Evolutionary conservation across 371 early-diverging fungal species (phyloP).

Genomic region (Actinomortierella ambigua): DNA sequence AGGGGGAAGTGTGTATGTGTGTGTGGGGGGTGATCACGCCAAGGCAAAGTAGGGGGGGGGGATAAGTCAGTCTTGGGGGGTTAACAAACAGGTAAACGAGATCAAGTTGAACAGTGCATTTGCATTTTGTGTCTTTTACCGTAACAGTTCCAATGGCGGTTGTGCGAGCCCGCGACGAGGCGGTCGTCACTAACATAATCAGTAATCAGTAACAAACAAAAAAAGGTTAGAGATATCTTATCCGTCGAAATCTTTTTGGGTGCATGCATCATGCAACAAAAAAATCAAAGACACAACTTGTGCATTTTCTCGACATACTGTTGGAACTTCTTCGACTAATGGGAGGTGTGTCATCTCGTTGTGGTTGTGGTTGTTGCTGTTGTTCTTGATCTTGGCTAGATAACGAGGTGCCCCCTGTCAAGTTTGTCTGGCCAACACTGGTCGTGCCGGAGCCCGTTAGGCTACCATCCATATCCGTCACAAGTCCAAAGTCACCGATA

Average conservation of each 20-base stretch:
- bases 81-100: neutral
- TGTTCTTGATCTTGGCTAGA: too few species aligned
- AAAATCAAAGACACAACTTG: constrained; percentile 11
- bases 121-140: constrained; percentile 15
- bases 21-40: constrained; percentile 51
- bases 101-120: neutral
- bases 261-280: constrained; percentile 5
- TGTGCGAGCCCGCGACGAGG: constrained; percentile 40
- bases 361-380: too few species aligned
- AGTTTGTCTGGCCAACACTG: too few species aligned
- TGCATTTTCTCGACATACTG: neutral
- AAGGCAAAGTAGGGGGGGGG: constrained; percentile 77
- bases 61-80: constrained; percentile 42
- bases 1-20: neutral
- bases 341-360: too few species aligned
- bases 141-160: constrained; percentile 45
- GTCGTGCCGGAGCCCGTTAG: constrained; percentile 13
- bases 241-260: neutral
- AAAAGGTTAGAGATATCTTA: neutral
- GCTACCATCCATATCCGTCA: constrained; percentile 57
- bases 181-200: constrained; percentile 18
- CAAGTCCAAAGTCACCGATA: constrained; percentile 91
- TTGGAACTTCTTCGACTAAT: too few species aligned
- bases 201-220: neutral
- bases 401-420: too few species aligned